Evolutionary conservation across 108 stramenopile species (phyloP).

Genomic region (Heterococcus sp.): DNA sequence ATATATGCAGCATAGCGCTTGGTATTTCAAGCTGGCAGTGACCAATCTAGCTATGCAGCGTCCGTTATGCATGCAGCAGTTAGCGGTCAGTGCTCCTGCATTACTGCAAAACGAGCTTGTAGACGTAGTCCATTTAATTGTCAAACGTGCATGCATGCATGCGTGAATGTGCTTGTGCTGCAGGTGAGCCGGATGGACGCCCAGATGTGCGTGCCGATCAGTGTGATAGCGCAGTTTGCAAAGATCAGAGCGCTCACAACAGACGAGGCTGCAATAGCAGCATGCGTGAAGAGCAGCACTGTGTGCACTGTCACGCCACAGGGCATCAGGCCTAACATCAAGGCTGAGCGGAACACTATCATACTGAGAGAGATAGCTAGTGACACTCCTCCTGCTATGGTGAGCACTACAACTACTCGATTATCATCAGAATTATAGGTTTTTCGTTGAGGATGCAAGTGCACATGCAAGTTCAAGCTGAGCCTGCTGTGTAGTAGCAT

Average conservation of each 20-base stretch:
- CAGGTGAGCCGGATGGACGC: conserved; percentile 54
- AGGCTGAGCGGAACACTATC: conserved; percentile 51
- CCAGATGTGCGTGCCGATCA: conserved; percentile 50
- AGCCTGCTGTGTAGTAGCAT: no score
- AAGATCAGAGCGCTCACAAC: conserved; percentile 51
- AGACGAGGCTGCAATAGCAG: conserved; percentile 41
- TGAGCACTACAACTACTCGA: no score
- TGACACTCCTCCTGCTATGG: conserved; percentile 53
- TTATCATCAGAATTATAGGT: no score
- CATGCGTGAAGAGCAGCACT: background rate
- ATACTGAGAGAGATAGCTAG: conserved; percentile 56
- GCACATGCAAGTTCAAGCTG: no score
- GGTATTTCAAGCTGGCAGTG: conserved; percentile 36
- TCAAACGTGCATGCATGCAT: no score
- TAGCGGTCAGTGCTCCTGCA: background rate
- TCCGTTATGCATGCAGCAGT: background rate
- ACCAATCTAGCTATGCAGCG: conserved; percentile 36
- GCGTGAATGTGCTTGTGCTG: background rate
- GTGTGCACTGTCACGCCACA: conserved; percentile 47
- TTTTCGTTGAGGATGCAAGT: no score
- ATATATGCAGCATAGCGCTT: conserved; percentile 57
- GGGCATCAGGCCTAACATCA: conserved; percentile 55
- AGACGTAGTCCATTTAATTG: no score
- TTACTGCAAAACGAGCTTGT: no score
- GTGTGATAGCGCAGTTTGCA: conserved; percentile 53